Evolutionary conservation across 441 rosid genomes (phyloP), one percentile per base, ranked within the genome.

Genomic region (Erysimum cheiri): DNA sequence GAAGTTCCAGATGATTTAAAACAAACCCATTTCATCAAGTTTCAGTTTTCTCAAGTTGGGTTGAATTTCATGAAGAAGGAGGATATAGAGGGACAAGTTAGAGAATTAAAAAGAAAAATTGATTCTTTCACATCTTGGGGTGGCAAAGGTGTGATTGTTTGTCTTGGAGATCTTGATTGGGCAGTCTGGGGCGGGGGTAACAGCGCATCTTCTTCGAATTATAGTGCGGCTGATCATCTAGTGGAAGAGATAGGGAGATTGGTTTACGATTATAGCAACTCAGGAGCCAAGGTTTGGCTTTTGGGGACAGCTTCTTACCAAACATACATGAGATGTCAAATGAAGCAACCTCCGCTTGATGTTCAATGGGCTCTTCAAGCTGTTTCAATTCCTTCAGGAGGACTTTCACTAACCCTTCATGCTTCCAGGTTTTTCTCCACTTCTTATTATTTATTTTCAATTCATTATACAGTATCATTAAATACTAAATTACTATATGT

Each of bases 331-430:
- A 88, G 78, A 71, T 88, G 97, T 74, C 96, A 90, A 66, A 87
- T 84, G 92, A 88, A 80, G 67, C 90, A 85, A 66, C 93, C 96
- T 79, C 80, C 91, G 64, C 87, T 93, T 67, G 98, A 92, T 75
- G 72, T 77, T 67, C 90, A 88, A 58, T 90, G 98, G 98, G 76
- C 80, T 66, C 83, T 90, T 73, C 93, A 88, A 79, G 87, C 93
- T 72, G 89, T 90, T 69, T 86, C 95, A 12, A 76, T 90, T 81
- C 98, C 97, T n/a, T 84, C 97, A 7, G 87, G 85, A 61, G 98
- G 86, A 57, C 91, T 93, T 78, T 87, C 85, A 14, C 69, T 93
- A 71, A 84, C 85, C 70, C 96, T 93, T 72, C 91, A 87, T 71
- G 84, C 81, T 73, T 75, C 95, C 64, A 88, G 98, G 98, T 92